Percentiles rank a stretch among this genome's conserved stretches.
These are phyloP conservation scores for Boechera stricta DNA, from an alignment of 345 rosid genomes.

Conservation along the genomic window DNA sequence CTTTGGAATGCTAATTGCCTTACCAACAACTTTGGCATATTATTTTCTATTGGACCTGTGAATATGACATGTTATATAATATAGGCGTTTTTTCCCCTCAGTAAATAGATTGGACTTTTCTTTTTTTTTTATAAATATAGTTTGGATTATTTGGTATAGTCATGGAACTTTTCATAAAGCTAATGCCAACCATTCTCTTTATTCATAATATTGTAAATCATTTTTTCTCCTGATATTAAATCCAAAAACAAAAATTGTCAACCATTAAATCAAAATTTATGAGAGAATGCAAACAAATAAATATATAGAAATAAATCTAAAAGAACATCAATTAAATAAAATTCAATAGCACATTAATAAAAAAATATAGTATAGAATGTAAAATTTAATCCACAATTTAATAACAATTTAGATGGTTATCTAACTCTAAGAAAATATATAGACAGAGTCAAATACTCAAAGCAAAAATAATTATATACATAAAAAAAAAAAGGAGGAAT, in stretches of 20 bases:
- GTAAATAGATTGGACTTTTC: background rate
- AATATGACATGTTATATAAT: constrained; percentile 30
- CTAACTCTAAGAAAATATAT: background rate
- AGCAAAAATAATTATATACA: background rate
- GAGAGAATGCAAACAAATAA: background rate
- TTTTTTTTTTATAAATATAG: background rate
- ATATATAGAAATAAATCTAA: background rate
- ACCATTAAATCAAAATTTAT: background rate
- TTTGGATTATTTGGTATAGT: constrained; percentile 22
- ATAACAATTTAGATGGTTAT: background rate
- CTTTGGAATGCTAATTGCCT: constrained; percentile 78
- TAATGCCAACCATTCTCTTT: constrained; percentile 24
- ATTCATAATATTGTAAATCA: background rate
- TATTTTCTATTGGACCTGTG: constrained; percentile 70
- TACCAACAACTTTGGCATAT: constrained; percentile 78
- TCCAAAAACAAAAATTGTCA: background rate
- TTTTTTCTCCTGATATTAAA: background rate
- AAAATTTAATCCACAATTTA: background rate
- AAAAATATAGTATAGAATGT: background rate
- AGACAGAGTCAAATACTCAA: constrained; percentile 17
- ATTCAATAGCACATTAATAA: background rate
- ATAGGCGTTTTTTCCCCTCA: too few species aligned
- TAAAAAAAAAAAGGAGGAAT: background rate
- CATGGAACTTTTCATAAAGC: background rate
- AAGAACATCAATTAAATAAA: background rate